These are phyloP conservation scores for Acacia crassicarpa DNA, from an alignment of 306 rosid genomes.

Conservation along the genomic window DNA sequence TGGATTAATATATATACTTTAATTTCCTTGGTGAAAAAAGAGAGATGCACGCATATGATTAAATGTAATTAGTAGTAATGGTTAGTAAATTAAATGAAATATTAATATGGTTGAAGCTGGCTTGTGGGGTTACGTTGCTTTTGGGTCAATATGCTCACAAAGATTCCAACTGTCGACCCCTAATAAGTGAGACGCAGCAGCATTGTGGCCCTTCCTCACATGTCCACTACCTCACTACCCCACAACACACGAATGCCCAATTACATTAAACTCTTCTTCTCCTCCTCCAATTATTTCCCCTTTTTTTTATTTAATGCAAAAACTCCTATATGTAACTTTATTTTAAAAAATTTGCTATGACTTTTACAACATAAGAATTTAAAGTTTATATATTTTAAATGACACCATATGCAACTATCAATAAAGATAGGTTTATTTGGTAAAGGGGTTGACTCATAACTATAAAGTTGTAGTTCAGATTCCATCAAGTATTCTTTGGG, in stretches of 20 bases:
- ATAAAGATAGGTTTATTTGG: fast-evolving
- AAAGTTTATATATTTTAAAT: too few species aligned
- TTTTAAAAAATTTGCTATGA: too few species aligned
- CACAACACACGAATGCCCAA: not conserved
- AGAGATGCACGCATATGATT: too few species aligned
- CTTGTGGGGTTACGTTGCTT: not conserved
- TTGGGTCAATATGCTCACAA: not conserved
- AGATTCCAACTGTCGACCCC: not conserved
- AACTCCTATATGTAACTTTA: not conserved
- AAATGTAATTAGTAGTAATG: too few species aligned
- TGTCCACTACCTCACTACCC: not conserved
- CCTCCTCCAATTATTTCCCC: not conserved
- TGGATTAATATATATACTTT: too few species aligned
- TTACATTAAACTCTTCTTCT: not conserved
- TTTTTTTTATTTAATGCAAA: not conserved
- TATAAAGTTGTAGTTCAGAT: too few species aligned
- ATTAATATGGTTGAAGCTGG: not conserved
- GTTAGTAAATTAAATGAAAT: too few species aligned
- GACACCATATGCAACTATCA: too few species aligned
- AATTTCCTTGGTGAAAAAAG: too few species aligned
- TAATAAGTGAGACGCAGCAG: not conserved
- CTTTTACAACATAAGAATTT: too few species aligned
- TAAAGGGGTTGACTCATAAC: fast-evolving
- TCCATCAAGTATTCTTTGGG: too few species aligned
- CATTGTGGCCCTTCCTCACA: not conserved